These are phyloP conservation scores for Suhomyces chickasaworum DNA, from an alignment of 1,139 yeast species.

Conservation along the genomic window DNA sequence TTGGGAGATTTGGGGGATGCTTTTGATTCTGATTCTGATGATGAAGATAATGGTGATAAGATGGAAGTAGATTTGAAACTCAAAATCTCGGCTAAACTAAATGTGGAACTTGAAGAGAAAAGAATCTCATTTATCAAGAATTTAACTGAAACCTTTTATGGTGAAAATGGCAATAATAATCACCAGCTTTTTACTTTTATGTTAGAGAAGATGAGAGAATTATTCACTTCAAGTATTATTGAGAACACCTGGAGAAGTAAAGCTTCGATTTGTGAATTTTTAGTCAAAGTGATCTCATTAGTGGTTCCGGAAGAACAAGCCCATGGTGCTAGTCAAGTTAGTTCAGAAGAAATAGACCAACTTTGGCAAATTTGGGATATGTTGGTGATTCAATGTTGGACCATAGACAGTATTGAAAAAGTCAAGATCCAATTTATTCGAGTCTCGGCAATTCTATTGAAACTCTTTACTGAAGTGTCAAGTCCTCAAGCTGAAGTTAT, in stretches of 20 bases:
- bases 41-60: slow-evolving; percentile 29
- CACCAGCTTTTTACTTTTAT: slow-evolving; percentile 29
- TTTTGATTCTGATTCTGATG: slow-evolving; percentile 27
- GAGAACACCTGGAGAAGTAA: slow-evolving; percentile 64
- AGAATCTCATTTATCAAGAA: slow-evolving; percentile 36
- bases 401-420: slow-evolving; percentile 56
- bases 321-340: too few relatives aligned
- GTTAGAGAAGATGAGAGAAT: slow-evolving; percentile 22
- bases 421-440: slow-evolving; percentile 56
- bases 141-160: slow-evolving; percentile 31
- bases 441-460: slow-evolving; percentile 27
- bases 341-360: slow-evolving; percentile 15
- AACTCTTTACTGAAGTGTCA: slow-evolving; percentile 18
- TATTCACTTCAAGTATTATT: slow-evolving; percentile 34
- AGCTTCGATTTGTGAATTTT: slow-evolving; percentile 42
- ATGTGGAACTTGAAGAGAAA: slow-evolving; percentile 41
- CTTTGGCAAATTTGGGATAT: slow-evolving; percentile 28
- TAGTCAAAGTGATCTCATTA: slow-evolving; percentile 15
- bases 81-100: slow-evolving; percentile 28
- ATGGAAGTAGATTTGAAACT: slow-evolving; percentile 29
- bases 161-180: slow-evolving; percentile 22
- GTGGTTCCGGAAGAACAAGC: background rate
- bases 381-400: slow-evolving; percentile 36
- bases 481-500: slow-evolving; percentile 19
- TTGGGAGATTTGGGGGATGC: slow-evolving; percentile 20